A percentile compares a stretch with the other conserved stretches of the same genome.
Conservation (phyloP, 2,329 filamentous ascomycete species). For the Alternaria tenuissima region DNA sequence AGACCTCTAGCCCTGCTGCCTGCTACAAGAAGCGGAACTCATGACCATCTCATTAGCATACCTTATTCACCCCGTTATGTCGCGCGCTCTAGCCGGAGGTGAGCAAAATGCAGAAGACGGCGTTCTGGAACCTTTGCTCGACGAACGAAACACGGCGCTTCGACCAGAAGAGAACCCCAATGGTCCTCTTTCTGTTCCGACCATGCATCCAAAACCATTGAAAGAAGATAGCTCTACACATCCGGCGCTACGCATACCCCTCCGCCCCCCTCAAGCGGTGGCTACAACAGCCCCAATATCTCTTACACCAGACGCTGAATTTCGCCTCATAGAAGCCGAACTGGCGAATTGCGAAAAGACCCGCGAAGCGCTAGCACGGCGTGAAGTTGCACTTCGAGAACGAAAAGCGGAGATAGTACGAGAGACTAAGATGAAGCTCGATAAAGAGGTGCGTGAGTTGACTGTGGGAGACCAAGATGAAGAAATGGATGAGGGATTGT, state of each 20-base stretch:
- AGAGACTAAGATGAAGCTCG: not conserved
- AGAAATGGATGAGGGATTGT: not conserved
- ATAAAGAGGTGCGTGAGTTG: not conserved
- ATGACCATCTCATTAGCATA: not conserved
- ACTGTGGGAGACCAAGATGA: not conserved
- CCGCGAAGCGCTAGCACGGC: constrained; percentile 2
- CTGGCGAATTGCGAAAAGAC: constrained; percentile 2
- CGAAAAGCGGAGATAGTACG: not conserved
- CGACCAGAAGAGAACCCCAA: not conserved
- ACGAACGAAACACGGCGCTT: not conserved
- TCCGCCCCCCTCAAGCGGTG: not conserved
- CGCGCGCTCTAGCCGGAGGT: not conserved
- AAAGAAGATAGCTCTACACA: not conserved
- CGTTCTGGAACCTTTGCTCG: not conserved
- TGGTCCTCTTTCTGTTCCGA: not conserved
- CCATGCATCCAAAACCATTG: not conserved
- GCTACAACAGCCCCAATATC: not conserved
- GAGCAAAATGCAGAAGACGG: not conserved
- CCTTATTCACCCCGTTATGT: not conserved
- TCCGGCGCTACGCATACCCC: not conserved
- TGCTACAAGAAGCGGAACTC: not conserved
- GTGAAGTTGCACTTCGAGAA: not conserved
- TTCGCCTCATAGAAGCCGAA: not conserved
- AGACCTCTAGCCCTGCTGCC: not conserved
- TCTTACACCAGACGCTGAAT: not conserved